Evolutionary conservation across 2,329 filamentous ascomycete species (phyloP).

Genomic region (Pyrenochaeta sp.): DNA sequence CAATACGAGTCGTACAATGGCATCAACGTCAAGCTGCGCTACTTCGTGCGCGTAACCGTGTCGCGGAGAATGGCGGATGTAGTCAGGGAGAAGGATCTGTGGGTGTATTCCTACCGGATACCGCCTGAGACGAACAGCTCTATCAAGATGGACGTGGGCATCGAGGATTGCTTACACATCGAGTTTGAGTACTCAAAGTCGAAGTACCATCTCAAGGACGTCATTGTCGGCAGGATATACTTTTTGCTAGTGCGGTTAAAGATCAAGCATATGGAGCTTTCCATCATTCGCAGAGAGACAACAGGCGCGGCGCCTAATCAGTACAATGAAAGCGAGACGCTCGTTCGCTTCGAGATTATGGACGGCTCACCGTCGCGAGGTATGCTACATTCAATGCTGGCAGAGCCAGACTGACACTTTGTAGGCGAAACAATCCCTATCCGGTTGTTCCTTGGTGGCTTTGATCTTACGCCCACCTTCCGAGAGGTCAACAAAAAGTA

Average conservation of each 20-base stretch:
- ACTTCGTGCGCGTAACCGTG: constrained; percentile 97
- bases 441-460: constrained; percentile 93
- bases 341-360: constrained; percentile 99
- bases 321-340: constrained; percentile 98
- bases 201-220: constrained; percentile 99
- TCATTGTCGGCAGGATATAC: constrained; percentile 98
- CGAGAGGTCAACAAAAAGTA: constrained; percentile 99
- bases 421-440: constrained; percentile 91
- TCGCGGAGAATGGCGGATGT: constrained; percentile 97
- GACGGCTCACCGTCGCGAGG: constrained; percentile 97
- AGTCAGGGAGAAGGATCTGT: constrained; percentile 98
- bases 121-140: constrained; percentile 97
- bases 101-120: constrained; percentile 99
- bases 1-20: constrained; percentile 99
- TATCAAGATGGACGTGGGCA: constrained; percentile 99
- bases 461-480: constrained; percentile 97
- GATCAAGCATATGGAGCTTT: constrained; percentile 99
- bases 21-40: constrained; percentile 98
- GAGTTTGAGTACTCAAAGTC: constrained; percentile 99
- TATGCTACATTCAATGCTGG: constrained; percentile 51
- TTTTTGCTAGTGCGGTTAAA: constrained; percentile 96
- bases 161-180: constrained; percentile 98
- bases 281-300: constrained; percentile 95
- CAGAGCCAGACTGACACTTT: constrained; percentile 27
- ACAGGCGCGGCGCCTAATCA: constrained; percentile 97